These are phyloP conservation scores for Arxiozyma slooffiae DNA, from an alignment of 1,139 yeast genomes.

Conservation along the genomic window DNA sequence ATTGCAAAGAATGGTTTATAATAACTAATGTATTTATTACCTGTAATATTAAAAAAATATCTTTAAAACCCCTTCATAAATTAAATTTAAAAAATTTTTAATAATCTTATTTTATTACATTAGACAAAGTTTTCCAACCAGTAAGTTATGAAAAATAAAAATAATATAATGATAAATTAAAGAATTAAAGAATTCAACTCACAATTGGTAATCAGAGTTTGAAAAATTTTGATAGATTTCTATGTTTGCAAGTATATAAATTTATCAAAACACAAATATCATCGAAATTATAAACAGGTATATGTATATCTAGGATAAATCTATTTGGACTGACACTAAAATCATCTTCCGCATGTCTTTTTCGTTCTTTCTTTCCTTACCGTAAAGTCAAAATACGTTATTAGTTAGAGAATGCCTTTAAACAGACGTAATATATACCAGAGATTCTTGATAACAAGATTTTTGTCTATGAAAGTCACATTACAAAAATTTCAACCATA, in stretches of 20 bases:
- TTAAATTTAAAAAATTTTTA: constrained; percentile 1
- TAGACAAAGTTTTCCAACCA: constrained; percentile 7
- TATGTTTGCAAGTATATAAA: constrained; percentile 53
- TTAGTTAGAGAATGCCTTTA: constrained; percentile 52
- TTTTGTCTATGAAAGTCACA: background rate
- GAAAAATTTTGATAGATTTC: constrained; percentile 41
- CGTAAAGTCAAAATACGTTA: constrained; percentile 60
- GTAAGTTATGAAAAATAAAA: constrained; percentile 39
- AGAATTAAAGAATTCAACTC: constrained; percentile 33
- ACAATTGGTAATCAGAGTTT: constrained; percentile 34
- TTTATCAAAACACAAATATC: constrained; percentile 76
- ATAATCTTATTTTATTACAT: constrained; percentile 5
- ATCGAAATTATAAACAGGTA: constrained; percentile 61
- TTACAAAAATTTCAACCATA: constrained; percentile 23
- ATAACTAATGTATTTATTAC: constrained; percentile 23
- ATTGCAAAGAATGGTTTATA: constrained; percentile 32
- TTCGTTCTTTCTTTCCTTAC: constrained; percentile 51
- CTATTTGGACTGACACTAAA: constrained; percentile 41
- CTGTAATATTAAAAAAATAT: constrained; percentile 15
- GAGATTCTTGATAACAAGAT: constrained; percentile 45
- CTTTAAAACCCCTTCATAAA: background rate
- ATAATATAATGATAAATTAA: constrained; percentile 50
- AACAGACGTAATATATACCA: constrained; percentile 42
- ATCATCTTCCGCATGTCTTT: constrained; percentile 37
- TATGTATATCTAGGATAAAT: constrained; percentile 69